Conservation (phyloP, 176 grass and related monocot genomes). For the Aegilops sharonensis region DNA sequence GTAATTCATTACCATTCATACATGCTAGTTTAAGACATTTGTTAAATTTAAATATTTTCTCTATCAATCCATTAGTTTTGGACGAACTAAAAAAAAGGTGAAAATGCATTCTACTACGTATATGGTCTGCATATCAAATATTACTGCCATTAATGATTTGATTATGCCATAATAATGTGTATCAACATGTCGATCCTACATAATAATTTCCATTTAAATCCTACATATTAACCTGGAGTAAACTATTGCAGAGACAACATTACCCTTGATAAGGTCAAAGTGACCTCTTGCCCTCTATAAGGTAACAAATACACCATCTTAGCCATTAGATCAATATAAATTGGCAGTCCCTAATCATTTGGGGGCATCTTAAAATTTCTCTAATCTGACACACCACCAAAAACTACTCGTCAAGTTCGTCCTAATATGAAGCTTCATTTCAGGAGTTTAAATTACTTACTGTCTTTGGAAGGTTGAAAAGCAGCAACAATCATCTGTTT, state of each 20-base stretch:
- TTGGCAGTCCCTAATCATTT: neutral
- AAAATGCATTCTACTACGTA: neutral
- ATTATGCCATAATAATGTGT: neutral
- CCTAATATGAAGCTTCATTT: conserved; percentile 1
- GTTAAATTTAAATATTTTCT: neutral
- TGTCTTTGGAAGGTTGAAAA: conserved; percentile 43
- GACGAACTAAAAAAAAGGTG: neutral
- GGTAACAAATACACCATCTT: neutral
- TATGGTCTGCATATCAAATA: neutral
- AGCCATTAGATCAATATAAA: neutral
- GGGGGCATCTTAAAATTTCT: neutral
- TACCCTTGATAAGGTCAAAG: neutral
- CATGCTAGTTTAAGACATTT: neutral
- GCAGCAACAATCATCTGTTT: conserved; percentile 70
- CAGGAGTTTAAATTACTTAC: conserved; percentile 54
- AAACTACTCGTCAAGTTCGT: neutral
- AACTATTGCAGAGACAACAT: neutral
- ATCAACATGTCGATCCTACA: neutral
- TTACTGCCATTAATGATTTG: neutral
- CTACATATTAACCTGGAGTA: neutral
- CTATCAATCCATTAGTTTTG: neutral
- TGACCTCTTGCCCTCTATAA: neutral
- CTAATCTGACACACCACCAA: neutral
- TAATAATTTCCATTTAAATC: neutral
- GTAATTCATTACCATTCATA: too few relatives aligned